phyloP scores from a whole-genome alignment of 2,329 filamentous ascomycete species.

The Thelonectria blattea region DNA sequence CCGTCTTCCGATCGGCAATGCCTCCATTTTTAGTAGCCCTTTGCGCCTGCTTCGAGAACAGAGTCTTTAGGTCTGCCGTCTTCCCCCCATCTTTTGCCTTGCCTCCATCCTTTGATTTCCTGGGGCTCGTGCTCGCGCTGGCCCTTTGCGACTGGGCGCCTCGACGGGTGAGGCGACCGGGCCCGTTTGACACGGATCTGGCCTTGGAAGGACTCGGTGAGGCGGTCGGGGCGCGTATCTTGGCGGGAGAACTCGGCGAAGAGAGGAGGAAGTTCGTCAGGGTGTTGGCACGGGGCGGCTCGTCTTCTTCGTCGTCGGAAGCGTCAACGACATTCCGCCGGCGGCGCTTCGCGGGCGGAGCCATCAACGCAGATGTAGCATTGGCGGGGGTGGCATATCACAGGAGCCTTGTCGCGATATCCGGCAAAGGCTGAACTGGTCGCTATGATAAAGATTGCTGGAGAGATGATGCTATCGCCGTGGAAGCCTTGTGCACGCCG shows the following conservation, averaged over 20 bases:
- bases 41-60: slow-evolving; percentile 68
- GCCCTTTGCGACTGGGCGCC: slow-evolving; percentile 37
- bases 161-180: slow-evolving; percentile 35
- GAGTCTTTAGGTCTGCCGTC: slow-evolving; percentile 61
- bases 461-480: slow-evolving; percentile 20
- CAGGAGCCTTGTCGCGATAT: slow-evolving; percentile 20
- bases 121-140: slow-evolving; percentile 43
- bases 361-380: slow-evolving; percentile 53
- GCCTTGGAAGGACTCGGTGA: slow-evolving; percentile 52
- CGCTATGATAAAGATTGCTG: not conserved
- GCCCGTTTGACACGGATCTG: slow-evolving; percentile 26
- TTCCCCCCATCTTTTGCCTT: slow-evolving; percentile 58
- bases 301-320: slow-evolving; percentile 59
- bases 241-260: slow-evolving; percentile 53
- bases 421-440: not conserved
- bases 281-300: slow-evolving; percentile 51
- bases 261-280: slow-evolving; percentile 60
- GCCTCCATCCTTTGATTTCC: slow-evolving; percentile 47
- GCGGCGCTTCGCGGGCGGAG: slow-evolving; percentile 64
- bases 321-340: slow-evolving; percentile 61
- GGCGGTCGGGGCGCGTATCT: slow-evolving; percentile 41
- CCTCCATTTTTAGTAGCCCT: slow-evolving; percentile 48
- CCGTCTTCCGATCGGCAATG: slow-evolving; percentile 37
- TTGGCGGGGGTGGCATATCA: slow-evolving; percentile 36
- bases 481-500: slow-evolving; percentile 29